Percentiles rank a stretch among this genome's conserved stretches.
These are phyloP conservation scores for Paramecium pentaurelia DNA, from an alignment of 73 alveolate genomes.

Conservation along the genomic window DNA sequence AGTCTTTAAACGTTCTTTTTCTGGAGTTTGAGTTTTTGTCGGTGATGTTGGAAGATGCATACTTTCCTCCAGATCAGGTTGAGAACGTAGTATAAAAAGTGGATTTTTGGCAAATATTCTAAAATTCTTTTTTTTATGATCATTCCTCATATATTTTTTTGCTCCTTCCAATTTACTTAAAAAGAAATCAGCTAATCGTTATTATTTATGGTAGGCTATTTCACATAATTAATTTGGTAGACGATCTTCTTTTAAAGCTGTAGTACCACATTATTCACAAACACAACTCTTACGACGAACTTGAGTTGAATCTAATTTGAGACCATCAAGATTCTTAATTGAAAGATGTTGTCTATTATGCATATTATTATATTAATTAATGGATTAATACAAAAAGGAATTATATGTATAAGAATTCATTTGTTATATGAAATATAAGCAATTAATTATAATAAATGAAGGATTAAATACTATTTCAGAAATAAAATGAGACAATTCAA, in stretches of 20 bases:
- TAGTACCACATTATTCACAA: slow-evolving; percentile 13
- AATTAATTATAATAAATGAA: no score
- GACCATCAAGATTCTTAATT: background rate
- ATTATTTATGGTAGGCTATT: slow-evolving; percentile 11
- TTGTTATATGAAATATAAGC: background rate
- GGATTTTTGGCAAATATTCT: background rate
- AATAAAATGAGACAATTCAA: no score
- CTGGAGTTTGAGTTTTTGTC: background rate
- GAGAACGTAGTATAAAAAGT: background rate
- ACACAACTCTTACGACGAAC: slow-evolving; percentile 14
- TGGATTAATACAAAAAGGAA: background rate
- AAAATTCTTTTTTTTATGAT: background rate
- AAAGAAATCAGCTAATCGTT: background rate
- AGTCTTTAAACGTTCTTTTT: background rate
- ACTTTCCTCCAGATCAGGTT: background rate
- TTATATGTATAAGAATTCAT: background rate
- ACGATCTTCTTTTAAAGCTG: slow-evolving; percentile 2
- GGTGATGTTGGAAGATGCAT: background rate
- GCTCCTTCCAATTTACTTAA: background rate
- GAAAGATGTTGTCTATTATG: background rate
- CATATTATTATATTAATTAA: background rate
- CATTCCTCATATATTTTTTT: background rate
- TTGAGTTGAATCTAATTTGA: background rate
- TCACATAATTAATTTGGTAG: background rate
- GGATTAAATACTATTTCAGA: background rate